These are phyloP conservation scores for Fraxinus nigra DNA, from an alignment of 305 asterid genomes.

Conservation along the genomic window DNA sequence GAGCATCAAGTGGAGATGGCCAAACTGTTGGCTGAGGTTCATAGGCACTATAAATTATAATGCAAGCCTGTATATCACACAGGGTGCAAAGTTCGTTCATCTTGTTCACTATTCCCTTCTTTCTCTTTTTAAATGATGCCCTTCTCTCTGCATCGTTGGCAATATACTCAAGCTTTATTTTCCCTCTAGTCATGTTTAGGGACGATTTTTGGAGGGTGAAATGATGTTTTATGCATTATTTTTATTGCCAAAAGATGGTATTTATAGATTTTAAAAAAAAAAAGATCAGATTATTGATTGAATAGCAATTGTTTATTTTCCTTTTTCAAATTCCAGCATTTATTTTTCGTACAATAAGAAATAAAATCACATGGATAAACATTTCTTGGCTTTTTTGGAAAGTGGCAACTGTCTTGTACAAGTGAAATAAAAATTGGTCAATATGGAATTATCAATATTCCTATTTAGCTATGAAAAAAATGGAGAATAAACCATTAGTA, in stretches of 20 bases:
- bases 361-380: not conserved
- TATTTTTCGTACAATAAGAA: not conserved
- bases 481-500: no score
- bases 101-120: not conserved
- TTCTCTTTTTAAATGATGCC: not conserved
- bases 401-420: no score
- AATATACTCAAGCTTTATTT: no score
- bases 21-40: not conserved
- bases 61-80: not conserved
- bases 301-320: not conserved
- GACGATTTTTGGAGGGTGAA: not conserved
- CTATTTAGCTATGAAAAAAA: no score
- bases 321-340: not conserved
- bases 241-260: not conserved
- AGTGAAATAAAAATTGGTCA: no score
- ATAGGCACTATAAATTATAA: not conserved
- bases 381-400: not conserved
- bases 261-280: not conserved
- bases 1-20: not conserved
- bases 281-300: not conserved
- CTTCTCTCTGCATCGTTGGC: not conserved
- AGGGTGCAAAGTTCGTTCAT: not conserved
- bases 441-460: no score
- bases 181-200: no score
- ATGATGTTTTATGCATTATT: no score